Conservation (phyloP, 257 asterid species). For the Sherardia arvensis region DNA sequence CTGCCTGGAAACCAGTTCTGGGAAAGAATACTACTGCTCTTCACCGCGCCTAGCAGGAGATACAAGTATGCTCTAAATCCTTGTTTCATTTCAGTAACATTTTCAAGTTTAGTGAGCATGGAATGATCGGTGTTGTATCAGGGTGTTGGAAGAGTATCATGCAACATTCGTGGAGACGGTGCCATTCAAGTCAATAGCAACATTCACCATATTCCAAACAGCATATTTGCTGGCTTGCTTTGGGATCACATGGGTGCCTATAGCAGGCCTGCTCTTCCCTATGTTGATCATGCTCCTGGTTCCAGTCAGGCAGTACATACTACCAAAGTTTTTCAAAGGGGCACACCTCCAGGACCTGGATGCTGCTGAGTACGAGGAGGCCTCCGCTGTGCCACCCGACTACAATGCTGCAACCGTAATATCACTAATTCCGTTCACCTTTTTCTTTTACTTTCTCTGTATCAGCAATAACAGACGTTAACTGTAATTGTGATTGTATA, state of each 20-base stretch:
- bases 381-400: slow-evolving; percentile 52
- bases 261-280: slow-evolving; percentile 80
- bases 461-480: too few species aligned
- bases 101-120: neutral
- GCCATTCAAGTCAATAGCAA: slow-evolving; percentile 70
- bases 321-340: slow-evolving; percentile 75
- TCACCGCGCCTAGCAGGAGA: slow-evolving; percentile 79
- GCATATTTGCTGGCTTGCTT: slow-evolving; percentile 67
- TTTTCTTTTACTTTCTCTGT: too few species aligned
- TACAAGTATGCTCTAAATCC: slow-evolving; percentile 40
- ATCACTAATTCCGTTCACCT: too few species aligned
- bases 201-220: slow-evolving; percentile 61
- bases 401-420: slow-evolving; percentile 31
- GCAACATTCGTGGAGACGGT: slow-evolving; percentile 81
- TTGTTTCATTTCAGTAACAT: neutral
- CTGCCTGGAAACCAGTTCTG: slow-evolving; percentile 86
- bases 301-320: slow-evolving; percentile 59
- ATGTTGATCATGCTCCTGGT: slow-evolving; percentile 75
- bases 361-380: slow-evolving; percentile 86
- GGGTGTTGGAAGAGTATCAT: slow-evolving; percentile 76
- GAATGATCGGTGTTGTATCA: slow-evolving; percentile 11
- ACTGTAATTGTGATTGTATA: neutral
- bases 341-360: slow-evolving; percentile 79
- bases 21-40: slow-evolving; percentile 69
- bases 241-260: slow-evolving; percentile 84